Conservation (phyloP, 495 filamentous ascomycete genomes). For the Lasiosphaeris hirsuta region DNA sequence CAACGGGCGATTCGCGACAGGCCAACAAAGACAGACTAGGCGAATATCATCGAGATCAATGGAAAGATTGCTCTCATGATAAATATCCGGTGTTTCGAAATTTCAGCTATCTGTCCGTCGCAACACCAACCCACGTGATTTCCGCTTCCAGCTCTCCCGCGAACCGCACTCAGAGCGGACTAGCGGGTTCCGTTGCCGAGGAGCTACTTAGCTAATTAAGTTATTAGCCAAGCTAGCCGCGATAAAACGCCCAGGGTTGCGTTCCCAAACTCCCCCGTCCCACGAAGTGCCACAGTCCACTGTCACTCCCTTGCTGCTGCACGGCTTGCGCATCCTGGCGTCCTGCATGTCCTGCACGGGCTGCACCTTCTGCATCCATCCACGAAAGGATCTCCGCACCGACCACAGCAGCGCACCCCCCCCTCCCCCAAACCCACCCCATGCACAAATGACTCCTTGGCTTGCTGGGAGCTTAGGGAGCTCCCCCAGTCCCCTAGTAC, state of each 20-base stretch:
- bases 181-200: not conserved
- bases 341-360: constrained; percentile 5
- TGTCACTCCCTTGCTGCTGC: constrained; percentile 11
- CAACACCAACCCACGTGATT: not conserved
- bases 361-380: constrained; percentile 10
- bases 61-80: too few species aligned
- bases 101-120: not conserved
- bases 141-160: not conserved
- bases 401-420: constrained; percentile 1
- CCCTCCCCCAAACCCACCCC: not conserved
- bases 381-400: constrained; percentile 15
- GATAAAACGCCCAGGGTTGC: constrained; percentile 12
- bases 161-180: not conserved
- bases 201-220: constrained; percentile 12
- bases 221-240: constrained; percentile 14
- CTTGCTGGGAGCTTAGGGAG: not conserved
- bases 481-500: not conserved
- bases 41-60: too few species aligned
- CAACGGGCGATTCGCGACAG: not conserved
- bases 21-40: too few species aligned
- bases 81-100: too few species aligned
- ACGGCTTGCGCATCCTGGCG: constrained; percentile 7
- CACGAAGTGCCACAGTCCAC: constrained; percentile 13
- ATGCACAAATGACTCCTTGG: constrained; percentile 12
- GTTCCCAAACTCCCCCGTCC: constrained; percentile 7